These are phyloP conservation scores for Plenodomus biglobosus DNA, from an alignment of 2,329 filamentous ascomycete species.

Conservation along the genomic window DNA sequence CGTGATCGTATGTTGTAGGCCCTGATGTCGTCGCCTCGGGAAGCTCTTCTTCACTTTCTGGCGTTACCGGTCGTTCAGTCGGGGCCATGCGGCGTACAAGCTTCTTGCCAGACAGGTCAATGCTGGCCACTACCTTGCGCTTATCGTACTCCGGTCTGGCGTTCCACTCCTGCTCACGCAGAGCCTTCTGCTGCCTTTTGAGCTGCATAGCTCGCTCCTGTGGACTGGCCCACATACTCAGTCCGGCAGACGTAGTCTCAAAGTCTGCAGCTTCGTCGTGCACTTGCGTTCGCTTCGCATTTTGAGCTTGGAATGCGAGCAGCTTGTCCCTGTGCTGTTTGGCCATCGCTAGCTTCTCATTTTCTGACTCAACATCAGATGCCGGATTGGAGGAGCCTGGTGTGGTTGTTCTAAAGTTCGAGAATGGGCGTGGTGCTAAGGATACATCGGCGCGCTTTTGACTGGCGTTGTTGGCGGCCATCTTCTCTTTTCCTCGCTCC, in stretches of 20 bases:
- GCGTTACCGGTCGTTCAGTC: constrained; percentile 58
- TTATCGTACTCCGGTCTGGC: constrained; percentile 86
- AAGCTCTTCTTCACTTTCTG: constrained; percentile 54
- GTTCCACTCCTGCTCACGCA: constrained; percentile 86
- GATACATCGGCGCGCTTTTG: constrained; percentile 68
- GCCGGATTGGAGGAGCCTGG: constrained; percentile 40
- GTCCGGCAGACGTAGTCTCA: constrained; percentile 61
- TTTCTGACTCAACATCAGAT: constrained; percentile 49
- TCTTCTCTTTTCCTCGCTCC: constrained; percentile 83
- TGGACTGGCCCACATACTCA: constrained; percentile 81
- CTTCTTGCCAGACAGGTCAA: constrained; percentile 77
- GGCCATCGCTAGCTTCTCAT: constrained; percentile 67
- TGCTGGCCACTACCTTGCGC: constrained; percentile 77
- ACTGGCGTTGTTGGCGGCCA: constrained; percentile 74
- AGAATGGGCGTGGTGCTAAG: constrained; percentile 62
- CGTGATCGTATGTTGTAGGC: constrained; percentile 31
- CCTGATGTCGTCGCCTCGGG: constrained; percentile 27
- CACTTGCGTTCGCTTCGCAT: constrained; percentile 79
- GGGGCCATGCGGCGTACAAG: constrained; percentile 71
- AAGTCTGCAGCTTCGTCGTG: constrained; percentile 82
- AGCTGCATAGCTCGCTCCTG: constrained; percentile 80
- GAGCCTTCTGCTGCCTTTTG: constrained; percentile 79
- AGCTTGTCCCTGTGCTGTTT: constrained; percentile 79
- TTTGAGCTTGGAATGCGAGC: constrained; percentile 80
- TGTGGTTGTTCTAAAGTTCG: constrained; percentile 40